Evolutionary conservation across 129 eudicot species (phyloP).

Genomic region (Dittrichia graveolens): DNA sequence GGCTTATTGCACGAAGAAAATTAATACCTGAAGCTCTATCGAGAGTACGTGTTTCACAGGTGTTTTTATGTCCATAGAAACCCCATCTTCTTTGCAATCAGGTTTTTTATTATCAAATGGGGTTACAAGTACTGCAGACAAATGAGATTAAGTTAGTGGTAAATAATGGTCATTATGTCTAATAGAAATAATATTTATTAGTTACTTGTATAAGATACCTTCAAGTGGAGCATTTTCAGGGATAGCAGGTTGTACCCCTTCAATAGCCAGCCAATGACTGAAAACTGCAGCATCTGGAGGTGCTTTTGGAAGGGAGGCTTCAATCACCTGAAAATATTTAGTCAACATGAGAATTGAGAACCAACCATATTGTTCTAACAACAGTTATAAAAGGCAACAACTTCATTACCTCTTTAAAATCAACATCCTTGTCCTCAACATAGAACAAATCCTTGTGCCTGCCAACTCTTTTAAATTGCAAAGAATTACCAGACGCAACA

Average conservation of each 20-base stretch:
- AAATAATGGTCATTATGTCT: background rate
- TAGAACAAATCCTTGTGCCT: conserved; percentile 85
- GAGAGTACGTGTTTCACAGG: conserved; percentile 92
- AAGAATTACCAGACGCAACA: conserved; percentile 75
- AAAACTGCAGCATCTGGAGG: conserved; percentile 67
- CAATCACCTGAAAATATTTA: conserved; percentile 60
- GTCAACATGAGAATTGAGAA: conserved; percentile 4
- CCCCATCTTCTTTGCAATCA: conserved; percentile 76
- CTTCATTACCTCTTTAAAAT: conserved; percentile 69
- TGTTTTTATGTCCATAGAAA: conserved; percentile 56
- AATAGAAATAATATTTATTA: background rate
- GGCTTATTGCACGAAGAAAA: background rate
- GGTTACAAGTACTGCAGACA: conserved; percentile 47
- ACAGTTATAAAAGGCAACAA: background rate
- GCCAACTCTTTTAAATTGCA: conserved; percentile 77
- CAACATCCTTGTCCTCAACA: conserved; percentile 79
- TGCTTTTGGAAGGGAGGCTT: conserved; percentile 80
- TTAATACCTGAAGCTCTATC: conserved; percentile 87
- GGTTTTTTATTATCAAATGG: conserved; percentile 68
- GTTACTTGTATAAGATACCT: conserved; percentile 40
- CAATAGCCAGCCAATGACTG: conserved; percentile 91
- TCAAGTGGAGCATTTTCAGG: conserved; percentile 83
- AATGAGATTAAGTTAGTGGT: conserved; percentile 5
- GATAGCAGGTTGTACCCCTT: conserved; percentile 94
- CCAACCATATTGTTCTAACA: background rate